Evolutionary conservation across 441 rosid species (phyloP).

Genomic region (Corymbia citriodora): DNA sequence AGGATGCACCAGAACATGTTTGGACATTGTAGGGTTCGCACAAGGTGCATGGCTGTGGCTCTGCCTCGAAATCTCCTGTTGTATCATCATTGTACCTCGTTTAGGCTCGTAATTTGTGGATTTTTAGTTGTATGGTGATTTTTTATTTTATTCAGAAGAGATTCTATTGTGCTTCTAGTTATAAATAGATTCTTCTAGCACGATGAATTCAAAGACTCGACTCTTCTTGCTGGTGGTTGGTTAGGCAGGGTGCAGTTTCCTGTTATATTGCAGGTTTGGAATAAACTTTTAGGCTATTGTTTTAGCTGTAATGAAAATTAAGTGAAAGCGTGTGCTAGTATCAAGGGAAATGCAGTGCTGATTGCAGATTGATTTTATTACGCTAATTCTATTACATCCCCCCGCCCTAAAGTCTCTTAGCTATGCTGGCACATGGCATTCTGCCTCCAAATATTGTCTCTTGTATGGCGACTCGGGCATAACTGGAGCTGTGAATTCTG

Average conservation of each 20-base stretch:
- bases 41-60: not conserved
- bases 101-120: not conserved
- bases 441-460: not conserved
- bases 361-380: not conserved
- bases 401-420: too few relatives aligned
- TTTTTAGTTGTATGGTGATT: not conserved
- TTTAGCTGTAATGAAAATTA: not conserved
- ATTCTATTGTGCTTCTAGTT: not conserved
- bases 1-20: constrained; percentile 72
- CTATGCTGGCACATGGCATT: not conserved
- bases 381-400: not conserved
- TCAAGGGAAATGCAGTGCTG: not conserved
- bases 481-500: not conserved
- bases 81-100: constrained; percentile 12
- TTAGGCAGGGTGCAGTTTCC: not conserved
- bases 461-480: not conserved
- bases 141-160: not conserved
- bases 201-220: constrained; percentile 17
- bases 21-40: constrained; percentile 45
- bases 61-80: not conserved
- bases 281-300: not conserved
- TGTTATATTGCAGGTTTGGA: not conserved
- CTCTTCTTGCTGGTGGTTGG: not conserved
- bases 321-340: not conserved
- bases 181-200: constrained; percentile 10